A percentile compares a stretch with the other conserved stretches of the same genome.
These are phyloP conservation scores for Prunus padus DNA, from an alignment of 306 rosid genomes.

Conservation along the genomic window DNA sequence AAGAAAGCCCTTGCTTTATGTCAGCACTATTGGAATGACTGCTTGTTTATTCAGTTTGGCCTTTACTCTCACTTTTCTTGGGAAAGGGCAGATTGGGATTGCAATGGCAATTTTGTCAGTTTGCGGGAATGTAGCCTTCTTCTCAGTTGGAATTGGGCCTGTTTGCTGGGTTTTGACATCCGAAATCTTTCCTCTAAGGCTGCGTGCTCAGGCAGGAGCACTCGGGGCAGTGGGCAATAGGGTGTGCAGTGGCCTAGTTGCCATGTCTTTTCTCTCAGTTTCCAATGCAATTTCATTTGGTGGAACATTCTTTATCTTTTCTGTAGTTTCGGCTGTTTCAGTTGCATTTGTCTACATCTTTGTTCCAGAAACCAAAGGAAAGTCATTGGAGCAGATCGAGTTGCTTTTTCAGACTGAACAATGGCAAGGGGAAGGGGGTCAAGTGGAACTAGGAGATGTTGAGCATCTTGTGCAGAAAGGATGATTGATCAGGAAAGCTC, in stretches of 20 bases:
- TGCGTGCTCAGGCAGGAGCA: slow-evolving; percentile 88
- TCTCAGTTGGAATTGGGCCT: slow-evolving; percentile 89
- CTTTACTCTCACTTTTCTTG: slow-evolving; percentile 45
- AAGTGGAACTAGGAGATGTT: slow-evolving; percentile 75
- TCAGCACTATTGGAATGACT: slow-evolving; percentile 95
- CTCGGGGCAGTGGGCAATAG: slow-evolving; percentile 87
- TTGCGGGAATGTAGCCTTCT: slow-evolving; percentile 95
- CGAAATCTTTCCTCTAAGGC: slow-evolving; percentile 81
- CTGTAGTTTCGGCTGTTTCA: slow-evolving; percentile 65
- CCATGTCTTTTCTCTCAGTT: slow-evolving; percentile 89
- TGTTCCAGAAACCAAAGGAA: slow-evolving; percentile 94
- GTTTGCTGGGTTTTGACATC: slow-evolving; percentile 92
- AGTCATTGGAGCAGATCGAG: slow-evolving; percentile 89
- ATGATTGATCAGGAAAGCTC: slow-evolving; percentile 11
- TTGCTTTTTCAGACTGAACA: slow-evolving; percentile 60
- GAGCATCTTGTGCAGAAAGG: slow-evolving; percentile 81
- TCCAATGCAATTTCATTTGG: slow-evolving; percentile 51
- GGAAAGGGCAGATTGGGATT: slow-evolving; percentile 47
- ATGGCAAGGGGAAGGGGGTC: slow-evolving; percentile 40
- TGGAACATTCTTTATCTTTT: slow-evolving; percentile 75
- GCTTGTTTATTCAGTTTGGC: slow-evolving; percentile 67
- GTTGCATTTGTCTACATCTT: slow-evolving; percentile 53
- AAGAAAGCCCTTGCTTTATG: slow-evolving; percentile 76
- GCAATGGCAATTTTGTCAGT: slow-evolving; percentile 58
- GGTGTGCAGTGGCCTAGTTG: slow-evolving; percentile 78